Evolutionary conservation across 805 yeast species (phyloP), one percentile per base, ranked within the genome.

Genomic region (Candida ponderosae): DNA sequence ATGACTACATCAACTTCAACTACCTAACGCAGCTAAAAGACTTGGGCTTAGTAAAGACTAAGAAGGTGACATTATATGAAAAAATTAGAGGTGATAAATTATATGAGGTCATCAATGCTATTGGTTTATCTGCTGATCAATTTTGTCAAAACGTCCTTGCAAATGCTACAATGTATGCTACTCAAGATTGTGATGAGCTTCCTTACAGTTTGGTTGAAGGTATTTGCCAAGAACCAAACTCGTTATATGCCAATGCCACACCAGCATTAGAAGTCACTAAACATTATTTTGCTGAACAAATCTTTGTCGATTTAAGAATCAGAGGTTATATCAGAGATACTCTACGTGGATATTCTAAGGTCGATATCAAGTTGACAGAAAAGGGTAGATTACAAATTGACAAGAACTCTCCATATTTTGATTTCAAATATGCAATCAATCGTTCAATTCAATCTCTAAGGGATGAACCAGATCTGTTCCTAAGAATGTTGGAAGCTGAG

Each of bases 401-500:
- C 47, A 79, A 74, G 37, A 80, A 79, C 46, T 80, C 89, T 37
- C 82, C 88, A 2, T 89, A 79, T 51, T 87, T 84, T 41, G 95
- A 87, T 53, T 80, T 93, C 63, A 93, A 93, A 55, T 93, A 93
- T 60, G 94, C 96, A 18, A 72, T 77, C 39, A 84, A 87, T 59
- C 74, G 93, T 54, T 70, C 84, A 2, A 79, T 89, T 14, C 71
- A 72, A n/a, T 87, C 87, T 40, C 75, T 93, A 51, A 70, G 75
- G 6, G 66, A 66, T 29, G 69, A 76, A 39, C 97, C 98, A 2
- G 95, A 87, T 48, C 63, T 82, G 30, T 86, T 83, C 48, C 66
- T 93, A 51, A 74, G 94, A 51, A 93, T 93, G 95, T 62, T 89
- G 35, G 89, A 83, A 52, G 98, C 97, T 3, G 98, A 93, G 56